Conservation (phyloP, 495 filamentous ascomycete genomes). For the Eremomyces bilateralis region DNA sequence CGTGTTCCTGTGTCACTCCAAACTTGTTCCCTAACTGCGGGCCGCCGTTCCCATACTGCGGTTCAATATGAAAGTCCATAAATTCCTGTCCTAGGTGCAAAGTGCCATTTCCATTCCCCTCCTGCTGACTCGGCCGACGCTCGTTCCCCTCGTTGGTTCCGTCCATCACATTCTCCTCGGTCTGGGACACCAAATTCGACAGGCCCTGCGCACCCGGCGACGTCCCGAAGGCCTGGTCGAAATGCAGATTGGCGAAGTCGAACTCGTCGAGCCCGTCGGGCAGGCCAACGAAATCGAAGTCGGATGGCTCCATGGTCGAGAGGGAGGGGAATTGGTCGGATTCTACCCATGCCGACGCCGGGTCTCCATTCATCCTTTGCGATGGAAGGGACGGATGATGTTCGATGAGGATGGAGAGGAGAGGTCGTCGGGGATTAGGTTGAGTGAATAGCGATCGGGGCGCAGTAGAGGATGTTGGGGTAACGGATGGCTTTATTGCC, state of each 20-base stretch:
- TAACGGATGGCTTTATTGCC: background rate
- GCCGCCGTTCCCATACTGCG: no score
- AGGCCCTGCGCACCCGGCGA: no score
- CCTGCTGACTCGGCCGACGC: no score
- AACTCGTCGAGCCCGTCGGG: conserved; percentile 10
- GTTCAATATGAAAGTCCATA: no score
- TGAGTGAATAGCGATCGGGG: conserved; percentile 1
- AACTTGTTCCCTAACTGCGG: no score
- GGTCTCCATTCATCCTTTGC: conserved; percentile 6
- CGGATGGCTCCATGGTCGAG: conserved; percentile 9
- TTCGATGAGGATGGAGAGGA: background rate
- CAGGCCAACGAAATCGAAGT: conserved; percentile 7
- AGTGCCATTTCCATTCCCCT: no score
- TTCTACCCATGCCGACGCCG: conserved; percentile 6
- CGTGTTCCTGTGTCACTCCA: no score
- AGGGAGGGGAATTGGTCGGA: conserved; percentile 13
- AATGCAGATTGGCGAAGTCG: background rate
- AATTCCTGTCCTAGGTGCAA: no score
- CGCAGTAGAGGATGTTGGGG: background rate
- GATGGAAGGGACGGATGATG: background rate
- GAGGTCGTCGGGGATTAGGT: background rate
- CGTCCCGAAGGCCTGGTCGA: no score
- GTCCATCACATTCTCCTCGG: no score
- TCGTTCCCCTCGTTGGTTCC: no score
- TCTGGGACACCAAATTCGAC: no score